Percentiles rank a stretch among this genome's conserved stretches.
These are phyloP conservation scores for Dentipellis sp. DNA, from an alignment of 768 basidiomycete genomes.

Conservation along the genomic window DNA sequence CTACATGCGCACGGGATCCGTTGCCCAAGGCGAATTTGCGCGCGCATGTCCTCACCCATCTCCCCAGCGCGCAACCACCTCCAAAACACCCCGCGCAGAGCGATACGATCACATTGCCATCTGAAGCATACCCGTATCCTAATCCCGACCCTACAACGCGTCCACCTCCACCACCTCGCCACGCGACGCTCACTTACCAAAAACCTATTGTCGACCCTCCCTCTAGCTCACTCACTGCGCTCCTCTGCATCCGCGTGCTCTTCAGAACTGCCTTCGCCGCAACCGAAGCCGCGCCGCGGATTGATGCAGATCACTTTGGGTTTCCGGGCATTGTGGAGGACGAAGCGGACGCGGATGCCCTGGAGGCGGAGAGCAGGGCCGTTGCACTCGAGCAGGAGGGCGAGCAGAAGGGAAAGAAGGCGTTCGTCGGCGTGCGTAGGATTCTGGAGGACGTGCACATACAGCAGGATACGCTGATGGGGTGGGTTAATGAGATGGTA, in stretches of 20 bases:
- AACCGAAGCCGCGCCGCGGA: conserved; percentile 55
- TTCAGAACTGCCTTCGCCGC: conserved; percentile 75
- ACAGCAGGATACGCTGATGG: conserved; percentile 49
- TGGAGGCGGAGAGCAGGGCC: conserved; percentile 16
- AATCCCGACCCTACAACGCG: conserved; percentile 55
- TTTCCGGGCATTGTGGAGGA: conserved; percentile 81
- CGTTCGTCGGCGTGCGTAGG: conserved; percentile 53
- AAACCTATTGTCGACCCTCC: conserved; percentile 56
- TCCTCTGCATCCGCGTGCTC: conserved; percentile 76
- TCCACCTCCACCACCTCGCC: conserved; percentile 62
- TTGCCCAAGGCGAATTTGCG: conserved; percentile 45
- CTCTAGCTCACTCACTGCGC: conserved; percentile 66
- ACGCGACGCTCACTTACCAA: conserved; percentile 48
- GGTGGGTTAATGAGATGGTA: conserved; percentile 55
- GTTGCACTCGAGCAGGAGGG: conserved; percentile 50
- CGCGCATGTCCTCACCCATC: conserved; percentile 68
- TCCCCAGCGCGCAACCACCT: conserved; percentile 48
- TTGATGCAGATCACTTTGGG: conserved; percentile 80
- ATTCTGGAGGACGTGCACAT: conserved; percentile 59
- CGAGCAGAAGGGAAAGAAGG: conserved; percentile 59
- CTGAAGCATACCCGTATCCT: conserved; percentile 45
- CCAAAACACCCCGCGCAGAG: conserved; percentile 62
- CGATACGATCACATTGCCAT: conserved; percentile 62
- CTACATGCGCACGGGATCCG: conserved; percentile 43
- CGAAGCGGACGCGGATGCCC: conserved; percentile 53